Conservation (phyloP, 2,329 filamentous ascomycete species). For the Stachybotrys chartarum region DNA sequence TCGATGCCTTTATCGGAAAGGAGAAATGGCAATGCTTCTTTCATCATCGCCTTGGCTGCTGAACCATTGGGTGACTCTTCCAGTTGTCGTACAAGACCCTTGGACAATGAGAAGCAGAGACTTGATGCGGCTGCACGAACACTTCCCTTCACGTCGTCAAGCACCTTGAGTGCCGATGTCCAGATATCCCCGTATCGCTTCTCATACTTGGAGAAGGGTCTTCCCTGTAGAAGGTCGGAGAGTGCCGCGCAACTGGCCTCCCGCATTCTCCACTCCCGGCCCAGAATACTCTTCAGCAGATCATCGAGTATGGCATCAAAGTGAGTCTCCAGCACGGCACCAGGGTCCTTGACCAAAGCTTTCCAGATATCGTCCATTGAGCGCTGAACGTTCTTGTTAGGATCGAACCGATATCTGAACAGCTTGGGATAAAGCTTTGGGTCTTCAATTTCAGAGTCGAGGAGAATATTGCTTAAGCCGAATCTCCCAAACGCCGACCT, state of each 20-base stretch:
- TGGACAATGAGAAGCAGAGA: slow-evolving; percentile 77
- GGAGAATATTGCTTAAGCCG: slow-evolving; percentile 84
- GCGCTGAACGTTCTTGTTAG: slow-evolving; percentile 82
- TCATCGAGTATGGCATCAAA: slow-evolving; percentile 89
- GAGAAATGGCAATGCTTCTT: slow-evolving; percentile 82
- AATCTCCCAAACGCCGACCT: slow-evolving; percentile 92
- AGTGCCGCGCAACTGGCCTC: slow-evolving; percentile 90
- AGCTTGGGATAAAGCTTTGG: slow-evolving; percentile 94
- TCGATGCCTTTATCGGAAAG: slow-evolving; percentile 85
- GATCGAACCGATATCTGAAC: slow-evolving; percentile 90
- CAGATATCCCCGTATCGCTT: slow-evolving; percentile 81
- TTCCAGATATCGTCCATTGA: slow-evolving; percentile 99
- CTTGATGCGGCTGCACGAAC: slow-evolving; percentile 75
- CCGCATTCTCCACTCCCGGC: slow-evolving; percentile 87
- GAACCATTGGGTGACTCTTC: slow-evolving; percentile 68
- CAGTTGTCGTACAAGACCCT: slow-evolving; percentile 75
- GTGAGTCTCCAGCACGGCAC: slow-evolving; percentile 66
- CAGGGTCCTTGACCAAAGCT: slow-evolving; percentile 84
- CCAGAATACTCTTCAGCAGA: slow-evolving; percentile 75
- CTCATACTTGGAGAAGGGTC: slow-evolving; percentile 70
- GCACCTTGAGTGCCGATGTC: slow-evolving; percentile 77
- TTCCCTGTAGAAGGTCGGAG: slow-evolving; percentile 77
- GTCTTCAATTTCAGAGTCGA: slow-evolving; percentile 71
- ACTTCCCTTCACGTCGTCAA: slow-evolving; percentile 93
- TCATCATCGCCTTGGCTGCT: slow-evolving; percentile 71